Percentiles rank a stretch among this genome's conserved stretches.
These are phyloP conservation scores for Micromonas commoda DNA, from an alignment of 139 green algal species.

Conservation along the genomic window DNA sequence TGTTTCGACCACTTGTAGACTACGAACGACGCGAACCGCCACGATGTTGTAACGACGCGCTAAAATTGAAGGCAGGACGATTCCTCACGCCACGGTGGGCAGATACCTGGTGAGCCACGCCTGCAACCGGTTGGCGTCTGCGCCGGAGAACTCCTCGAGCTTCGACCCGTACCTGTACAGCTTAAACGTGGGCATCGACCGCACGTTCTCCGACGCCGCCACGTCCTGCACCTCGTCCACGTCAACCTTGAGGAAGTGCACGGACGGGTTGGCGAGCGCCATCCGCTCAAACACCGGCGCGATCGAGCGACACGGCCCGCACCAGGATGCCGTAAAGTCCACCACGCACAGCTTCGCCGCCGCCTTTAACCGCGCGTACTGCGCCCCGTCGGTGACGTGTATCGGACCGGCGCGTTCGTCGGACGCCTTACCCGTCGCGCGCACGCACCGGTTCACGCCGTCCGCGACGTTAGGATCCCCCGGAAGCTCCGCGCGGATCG, in stretches of 20 bases:
- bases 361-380: neutral
- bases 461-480: constrained; percentile 5
- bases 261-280: constrained; percentile 27
- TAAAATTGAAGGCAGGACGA: no score
- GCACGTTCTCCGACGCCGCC: constrained; percentile 48
- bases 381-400: neutral
- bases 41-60: no score
- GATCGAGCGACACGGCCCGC: constrained; percentile 73
- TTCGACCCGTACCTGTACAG: constrained; percentile 41
- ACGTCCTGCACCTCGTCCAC: constrained; percentile 65
- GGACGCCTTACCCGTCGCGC: neutral
- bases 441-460: neutral
- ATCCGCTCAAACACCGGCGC: constrained; percentile 57
- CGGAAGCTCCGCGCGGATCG: neutral
- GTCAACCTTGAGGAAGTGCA: constrained; percentile 73
- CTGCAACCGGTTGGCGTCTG: neutral
- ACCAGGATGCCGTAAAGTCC: constrained; percentile 74
- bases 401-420: neutral
- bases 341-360: constrained; percentile 42
- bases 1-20: no score
- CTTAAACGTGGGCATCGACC: constrained; percentile 78
- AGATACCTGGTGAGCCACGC: neutral
- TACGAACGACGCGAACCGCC: no score
- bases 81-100: neutral
- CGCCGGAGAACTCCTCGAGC: constrained; percentile 11